A percentile compares a stretch with the other conserved stretches of the same genome.
Conservation (phyloP, 2,329 filamentous ascomycete genomes). For the Kalmusia sp. region DNA sequence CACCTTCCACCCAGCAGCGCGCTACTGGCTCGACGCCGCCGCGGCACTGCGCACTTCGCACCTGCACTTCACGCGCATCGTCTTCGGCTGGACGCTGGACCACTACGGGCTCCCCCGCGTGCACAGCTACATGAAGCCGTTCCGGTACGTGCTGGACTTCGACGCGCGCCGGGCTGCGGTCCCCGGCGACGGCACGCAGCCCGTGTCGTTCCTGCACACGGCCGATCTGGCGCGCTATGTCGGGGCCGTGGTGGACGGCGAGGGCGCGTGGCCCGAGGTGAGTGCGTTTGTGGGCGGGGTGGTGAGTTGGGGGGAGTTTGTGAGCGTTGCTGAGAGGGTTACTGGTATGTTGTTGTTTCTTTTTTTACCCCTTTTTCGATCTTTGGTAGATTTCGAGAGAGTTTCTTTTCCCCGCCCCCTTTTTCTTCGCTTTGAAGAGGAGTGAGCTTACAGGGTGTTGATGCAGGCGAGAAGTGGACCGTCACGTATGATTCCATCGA, state of each 20-base stretch:
- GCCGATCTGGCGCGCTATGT: constrained; percentile 25
- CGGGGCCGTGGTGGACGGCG: constrained; percentile 14
- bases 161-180: constrained; percentile 17
- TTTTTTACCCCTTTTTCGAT: not conserved
- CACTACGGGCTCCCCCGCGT: constrained; percentile 35
- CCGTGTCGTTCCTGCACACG: constrained; percentile 19
- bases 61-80: constrained; percentile 33
- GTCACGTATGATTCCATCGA: constrained; percentile 18
- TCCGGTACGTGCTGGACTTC: constrained; percentile 26
- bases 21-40: constrained; percentile 18
- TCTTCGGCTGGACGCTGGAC: constrained; percentile 37
- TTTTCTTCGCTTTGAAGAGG: no score
- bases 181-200: constrained; percentile 20
- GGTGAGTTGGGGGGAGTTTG: constrained; percentile 54
- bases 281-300: constrained; percentile 49
- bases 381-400: no score
- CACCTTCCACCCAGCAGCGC: constrained; percentile 12
- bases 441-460: not conserved
- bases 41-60: constrained; percentile 21
- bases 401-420: no score
- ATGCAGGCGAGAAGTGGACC: constrained; percentile 15
- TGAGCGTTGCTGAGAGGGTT: constrained; percentile 52
- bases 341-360: constrained; percentile 35
- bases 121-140: constrained; percentile 24
- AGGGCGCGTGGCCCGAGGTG: constrained; percentile 42